Base-by-base conservation (phyloP, 2,329 filamentous ascomycete genomes). In the Trichoderma koningiopsis region DNA sequence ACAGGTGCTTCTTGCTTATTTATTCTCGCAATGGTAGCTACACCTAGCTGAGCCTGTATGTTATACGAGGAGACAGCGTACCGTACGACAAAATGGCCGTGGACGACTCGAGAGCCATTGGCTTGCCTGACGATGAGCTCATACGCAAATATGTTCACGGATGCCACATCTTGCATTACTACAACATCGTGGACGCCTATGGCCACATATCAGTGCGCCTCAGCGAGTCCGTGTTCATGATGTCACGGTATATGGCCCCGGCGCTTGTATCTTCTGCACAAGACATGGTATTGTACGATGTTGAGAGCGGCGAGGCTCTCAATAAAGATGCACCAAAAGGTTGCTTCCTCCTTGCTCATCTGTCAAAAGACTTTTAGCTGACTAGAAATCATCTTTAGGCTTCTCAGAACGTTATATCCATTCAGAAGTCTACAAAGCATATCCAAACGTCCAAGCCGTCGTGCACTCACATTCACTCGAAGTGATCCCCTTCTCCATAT, bases 381-480 rank as follows among this genome's bases (percentile, higher is more conserved):
- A 66, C 10, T 8, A 2, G 0, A 2, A 22, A 7, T 19, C 16
- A 1, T 13, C 14, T 14, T 19, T 24, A 66, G 63, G 63, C 13
- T 66, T 66, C 53, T 66, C 63, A 8, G 63, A 66, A 37, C 63
- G 63, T 1, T 66, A 58, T n/a, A 66, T 66, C 53, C 63, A 66
- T 13, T 66, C 63, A 11, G 63, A 66, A 27, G 55, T 58, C 14
- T 66, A 66, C 35, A 66, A 66, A 29, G 63, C 53, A 58, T 58
- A 66, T 3, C 63, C 63, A 13, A 49, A 49, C 5, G 63, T 66
- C 37, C 53, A 58, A 29, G 55, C 63, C 0, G 37, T 66, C 16
- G 63, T 58, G 53, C 63, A 66, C 37, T 66, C 63, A 13, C 63
- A 66, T 14, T 57, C 63, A 4, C 63, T 66, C 22, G 63, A 66